Base-by-base conservation (phyloP, 495 filamentous ascomycete genomes). In the Hyaloscypha finlandica region DNA sequence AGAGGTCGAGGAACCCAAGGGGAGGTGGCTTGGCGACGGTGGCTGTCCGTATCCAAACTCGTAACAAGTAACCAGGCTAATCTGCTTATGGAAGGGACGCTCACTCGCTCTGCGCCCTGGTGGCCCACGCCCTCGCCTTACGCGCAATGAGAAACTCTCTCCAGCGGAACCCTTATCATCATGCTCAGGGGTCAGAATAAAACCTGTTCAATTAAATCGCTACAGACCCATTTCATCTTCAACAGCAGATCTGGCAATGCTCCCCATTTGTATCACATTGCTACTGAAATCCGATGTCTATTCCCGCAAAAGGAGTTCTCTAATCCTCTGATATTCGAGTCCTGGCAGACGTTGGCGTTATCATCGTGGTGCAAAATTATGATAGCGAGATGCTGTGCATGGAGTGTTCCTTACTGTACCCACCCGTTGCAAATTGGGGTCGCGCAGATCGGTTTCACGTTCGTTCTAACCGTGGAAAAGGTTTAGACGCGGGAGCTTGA, bases 361-460 rank as follows among this genome's bases (percentile, higher is more conserved):
- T 25, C 51, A 56, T 56, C 20, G 19, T 56, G 42, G 11, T 19
- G 9, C 42, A 19, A 48, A 6, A 48, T 48, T 12, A 1, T 19
- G 42, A 48, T 59, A 16, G 55, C 12, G 29, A 32, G 56, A 32
- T 59, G 9, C 31, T 37, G 29, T 59, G 31, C 42, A 48, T 48
- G 16, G 16, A 48, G 16, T 37, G 56, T 32, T 2, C 35, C 56
- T 37, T 59, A 25, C 25, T 25, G 25, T 25, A 16, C 39, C 56
- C 11, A 59, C 30, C 56, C 19, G 35, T 61, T 33, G 20, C 25
- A 61, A 25, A 9, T 3, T 59, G 1, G 11, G 29, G 19, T 19
- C n/a, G 56, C 59, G 22, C 33, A 25, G 22, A 57, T 29, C 52
- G 32, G 62, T 64, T 64, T 56, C 62, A 57, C 9, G 19, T 42